Percentiles rank a stretch among this genome's conserved stretches.
phyloP scores from a whole-genome alignment of 805 yeast species.

The Cyberlindnera nakhonratchasimensis region DNA sequence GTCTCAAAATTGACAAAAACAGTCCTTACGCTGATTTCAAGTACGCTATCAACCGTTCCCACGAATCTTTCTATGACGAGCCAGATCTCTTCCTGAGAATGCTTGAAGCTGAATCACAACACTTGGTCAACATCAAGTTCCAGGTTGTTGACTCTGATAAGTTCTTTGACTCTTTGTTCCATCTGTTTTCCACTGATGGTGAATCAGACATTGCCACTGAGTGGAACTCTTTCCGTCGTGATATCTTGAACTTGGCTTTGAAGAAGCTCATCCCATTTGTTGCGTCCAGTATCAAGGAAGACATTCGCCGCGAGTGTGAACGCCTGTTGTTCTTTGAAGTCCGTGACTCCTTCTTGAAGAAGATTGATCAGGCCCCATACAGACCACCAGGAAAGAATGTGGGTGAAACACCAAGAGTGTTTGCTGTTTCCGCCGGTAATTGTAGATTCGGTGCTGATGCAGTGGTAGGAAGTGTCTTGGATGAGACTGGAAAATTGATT shows the following conservation, averaged over 20 bases:
- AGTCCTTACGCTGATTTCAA: conserved; percentile 87
- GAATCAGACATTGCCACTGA: conserved; percentile 68
- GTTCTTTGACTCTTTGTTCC: conserved; percentile 43
- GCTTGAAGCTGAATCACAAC: conserved; percentile 85
- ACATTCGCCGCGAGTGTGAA: conserved; percentile 72
- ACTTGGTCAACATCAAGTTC: conserved; percentile 65
- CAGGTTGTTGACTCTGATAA: conserved; percentile 38
- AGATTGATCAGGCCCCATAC: conserved; percentile 90
- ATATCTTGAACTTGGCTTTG: conserved; percentile 63
- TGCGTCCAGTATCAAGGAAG: conserved; percentile 76
- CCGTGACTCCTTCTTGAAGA: conserved; percentile 63
- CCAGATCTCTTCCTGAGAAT: conserved; percentile 87
- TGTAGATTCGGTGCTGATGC: conserved; percentile 83
- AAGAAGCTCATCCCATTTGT: conserved; percentile 64
- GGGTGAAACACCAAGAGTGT: conserved; percentile 82
- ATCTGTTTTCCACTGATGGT: conserved; percentile 69
- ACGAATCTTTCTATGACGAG: conserved; percentile 63
- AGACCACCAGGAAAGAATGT: conserved; percentile 71
- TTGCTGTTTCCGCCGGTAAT: conserved; percentile 81
- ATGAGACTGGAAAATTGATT: conserved; percentile 74
- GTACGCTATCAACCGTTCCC: conserved; percentile 79
- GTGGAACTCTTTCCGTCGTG: conserved; percentile 79
- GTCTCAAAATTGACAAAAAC: conserved; percentile 68
- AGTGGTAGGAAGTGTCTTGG: conserved; percentile 73
- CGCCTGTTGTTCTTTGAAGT: conserved; percentile 64